Evolutionary conservation across 2,329 filamentous ascomycete species (phyloP), one percentile per base, ranked within the genome.

Genomic region (Fusarium agapanthi): DNA sequence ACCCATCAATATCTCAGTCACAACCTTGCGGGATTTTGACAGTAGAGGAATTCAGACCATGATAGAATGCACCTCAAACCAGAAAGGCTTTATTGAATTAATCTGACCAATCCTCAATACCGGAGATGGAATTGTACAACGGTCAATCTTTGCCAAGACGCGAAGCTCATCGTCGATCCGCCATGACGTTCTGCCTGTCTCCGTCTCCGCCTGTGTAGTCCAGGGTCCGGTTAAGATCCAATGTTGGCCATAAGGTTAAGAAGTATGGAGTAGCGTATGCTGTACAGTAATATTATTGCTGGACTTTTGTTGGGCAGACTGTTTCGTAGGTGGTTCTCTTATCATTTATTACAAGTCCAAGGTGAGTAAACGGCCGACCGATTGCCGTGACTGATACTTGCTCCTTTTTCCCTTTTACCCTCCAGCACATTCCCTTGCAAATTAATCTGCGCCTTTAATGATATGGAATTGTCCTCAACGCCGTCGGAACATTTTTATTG

Each of bases 121-220:
- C 7, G 45, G 37, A 68, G 38, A 64, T 64, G 30, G 22, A 40
- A 37, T 58, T 47, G 56, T 60, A 60, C 50, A 59, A 64, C 37
- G 65, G 64, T 20, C 38, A 47, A 28, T 47, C 48, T 59, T 60
- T 60, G 71, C 71, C 71, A 73, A 73, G 71, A 72, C 67, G 20
- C 43, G 59, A 71, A 58, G 50, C 55, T 61, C 71, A 72, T 73
- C 67, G 71, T 61, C 67, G 71, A 73, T 72, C 71, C 51, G 71
- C 61, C 67, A 74, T 73, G 71, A 74, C 71, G 71, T 56, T 50
- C 60, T 64, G 24, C 45, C 61, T 67, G 50, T 32, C 44, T 38
- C 41, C 22, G 38, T 55, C 60, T 58, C 69, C 69, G 69, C 69
- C 65, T 64, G 64, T 61, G 58, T 62, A 67, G 64, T 58, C 65